These are phyloP conservation scores for Ogataea zsoltii DNA, from an alignment of 805 yeast genomes.

Conservation along the genomic window DNA sequence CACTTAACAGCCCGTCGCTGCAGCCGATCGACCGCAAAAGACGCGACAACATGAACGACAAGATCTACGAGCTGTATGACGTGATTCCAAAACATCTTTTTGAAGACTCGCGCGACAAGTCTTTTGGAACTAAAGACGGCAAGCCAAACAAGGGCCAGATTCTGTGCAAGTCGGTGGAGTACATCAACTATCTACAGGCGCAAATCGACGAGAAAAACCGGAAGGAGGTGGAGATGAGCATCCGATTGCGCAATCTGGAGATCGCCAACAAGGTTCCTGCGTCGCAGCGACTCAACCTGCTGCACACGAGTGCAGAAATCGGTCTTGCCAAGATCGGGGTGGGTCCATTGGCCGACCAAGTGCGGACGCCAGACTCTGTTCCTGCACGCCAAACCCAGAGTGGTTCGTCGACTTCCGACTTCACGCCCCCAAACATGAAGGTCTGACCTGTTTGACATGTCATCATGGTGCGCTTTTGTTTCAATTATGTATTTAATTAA, in stretches of 20 bases:
- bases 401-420: slow-evolving; percentile 11
- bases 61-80: slow-evolving; percentile 48
- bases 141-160: slow-evolving; percentile 86
- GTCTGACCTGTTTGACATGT: too few relatives aligned
- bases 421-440: slow-evolving; percentile 8
- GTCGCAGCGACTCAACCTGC: slow-evolving; percentile 40
- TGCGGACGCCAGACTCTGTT: neutral
- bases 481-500: too few relatives aligned
- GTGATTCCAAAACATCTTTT: slow-evolving; percentile 39
- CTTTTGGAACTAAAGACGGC: slow-evolving; percentile 76
- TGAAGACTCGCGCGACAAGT: slow-evolving; percentile 43
- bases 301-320: slow-evolving; percentile 76
- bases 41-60: slow-evolving; percentile 58
- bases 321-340: slow-evolving; percentile 80
- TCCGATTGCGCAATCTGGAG: slow-evolving; percentile 57
- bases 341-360: slow-evolving; percentile 63
- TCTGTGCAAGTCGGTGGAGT: slow-evolving; percentile 71
- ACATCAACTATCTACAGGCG: slow-evolving; percentile 64
- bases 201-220: slow-evolving; percentile 77
- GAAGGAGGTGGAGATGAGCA: slow-evolving; percentile 71
- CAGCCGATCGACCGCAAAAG: slow-evolving; percentile 46
- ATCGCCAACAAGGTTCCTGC: slow-evolving; percentile 43
- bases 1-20: slow-evolving; percentile 15
- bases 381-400: slow-evolving; percentile 4
- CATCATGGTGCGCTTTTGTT: too few relatives aligned